Evolutionary conservation across 2,329 filamentous ascomycete species (phyloP).

Genomic region (Fusarium sp.): DNA sequence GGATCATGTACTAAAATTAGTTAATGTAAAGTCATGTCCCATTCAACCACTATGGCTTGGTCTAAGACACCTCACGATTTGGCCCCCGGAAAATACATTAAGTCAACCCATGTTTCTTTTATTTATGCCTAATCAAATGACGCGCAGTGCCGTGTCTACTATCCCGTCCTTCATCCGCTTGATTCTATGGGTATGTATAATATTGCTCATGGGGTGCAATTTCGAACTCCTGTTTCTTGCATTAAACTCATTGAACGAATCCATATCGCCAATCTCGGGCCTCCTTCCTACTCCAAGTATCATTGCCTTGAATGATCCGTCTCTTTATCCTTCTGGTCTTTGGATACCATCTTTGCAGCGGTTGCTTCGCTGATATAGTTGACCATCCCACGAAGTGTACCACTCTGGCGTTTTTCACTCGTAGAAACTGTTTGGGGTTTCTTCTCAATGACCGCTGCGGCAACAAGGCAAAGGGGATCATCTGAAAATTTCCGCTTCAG

Average conservation of each 20-base stretch:
- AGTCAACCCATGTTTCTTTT: neutral
- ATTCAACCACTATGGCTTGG: neutral
- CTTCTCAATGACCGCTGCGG: neutral
- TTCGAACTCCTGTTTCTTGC: slow-evolving; percentile 23
- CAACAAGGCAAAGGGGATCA: neutral
- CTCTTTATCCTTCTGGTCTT: neutral
- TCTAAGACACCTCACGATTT: neutral
- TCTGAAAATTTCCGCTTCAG: neutral
- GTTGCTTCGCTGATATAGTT: slow-evolving; percentile 1
- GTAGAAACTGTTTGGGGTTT: neutral
- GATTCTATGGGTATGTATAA: slow-evolving; percentile 31
- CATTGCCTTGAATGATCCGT: neutral
- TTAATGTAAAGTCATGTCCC: neutral
- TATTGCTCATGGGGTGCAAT: slow-evolving; percentile 13
- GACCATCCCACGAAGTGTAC: slow-evolving; percentile 7
- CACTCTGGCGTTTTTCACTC: neutral
- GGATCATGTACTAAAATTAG: neutral
- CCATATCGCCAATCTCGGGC: neutral
- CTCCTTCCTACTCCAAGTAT: neutral
- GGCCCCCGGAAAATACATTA: neutral
- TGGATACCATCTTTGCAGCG: neutral
- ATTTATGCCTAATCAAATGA: neutral
- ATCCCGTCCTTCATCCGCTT: slow-evolving; percentile 22
- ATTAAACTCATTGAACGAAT: slow-evolving; percentile 7
- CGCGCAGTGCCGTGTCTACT: slow-evolving; percentile 2